Base-by-base conservation (phyloP, 1,284 basidiomycete species). In the Exobasidium rhododendri region DNA sequence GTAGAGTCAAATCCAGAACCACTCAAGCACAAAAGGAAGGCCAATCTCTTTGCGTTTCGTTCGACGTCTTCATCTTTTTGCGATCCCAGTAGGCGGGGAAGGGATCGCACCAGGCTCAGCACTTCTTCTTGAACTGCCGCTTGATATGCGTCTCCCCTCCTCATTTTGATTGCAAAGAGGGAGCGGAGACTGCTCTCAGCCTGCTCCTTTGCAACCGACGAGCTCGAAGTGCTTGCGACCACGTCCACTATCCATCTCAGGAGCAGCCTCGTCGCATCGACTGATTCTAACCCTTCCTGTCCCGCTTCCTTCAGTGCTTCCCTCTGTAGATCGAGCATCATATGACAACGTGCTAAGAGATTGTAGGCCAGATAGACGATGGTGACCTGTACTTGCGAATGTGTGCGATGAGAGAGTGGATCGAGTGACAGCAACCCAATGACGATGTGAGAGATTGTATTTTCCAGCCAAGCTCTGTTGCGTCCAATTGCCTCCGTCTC, bases 391-490 rank as follows among this genome's bases (percentile, higher is more conserved):
- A 40, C 35, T 10, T 7, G 17, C 7, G 7, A 40, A 10, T 40
- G 35, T 10, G 7, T 17, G 17, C 17, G 35, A 7, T 40, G 7
- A 10, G 35, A 40, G 7, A 40, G 17, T 7, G 35, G 35, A 40
- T 50, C 47, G 28, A 50, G 26, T 24, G 47, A 50, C 4, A 24
- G 24, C 24, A 50, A 28, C 14, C 20, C 24, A 20, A 50, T 24
- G 26, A 28, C 24, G 20, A 50, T 50, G 5, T 28, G n/a, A 2
- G 47, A 50, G 4, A 28, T 50, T 50, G 47, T 50, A 13, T 26
- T 28, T 50, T 28, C 26, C 26, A 50, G 47, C 47, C 47, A 50
- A 26, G 47, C 47, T 14, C 4, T 50, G 24, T 28, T 50, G 22
- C 47, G 47, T 28, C 22, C 5, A 2, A 2, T 50, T n/a, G 44